These are phyloP conservation scores for Globisporangium splendens DNA, from an alignment of 352 stramenopile species.

Conservation along the genomic window DNA sequence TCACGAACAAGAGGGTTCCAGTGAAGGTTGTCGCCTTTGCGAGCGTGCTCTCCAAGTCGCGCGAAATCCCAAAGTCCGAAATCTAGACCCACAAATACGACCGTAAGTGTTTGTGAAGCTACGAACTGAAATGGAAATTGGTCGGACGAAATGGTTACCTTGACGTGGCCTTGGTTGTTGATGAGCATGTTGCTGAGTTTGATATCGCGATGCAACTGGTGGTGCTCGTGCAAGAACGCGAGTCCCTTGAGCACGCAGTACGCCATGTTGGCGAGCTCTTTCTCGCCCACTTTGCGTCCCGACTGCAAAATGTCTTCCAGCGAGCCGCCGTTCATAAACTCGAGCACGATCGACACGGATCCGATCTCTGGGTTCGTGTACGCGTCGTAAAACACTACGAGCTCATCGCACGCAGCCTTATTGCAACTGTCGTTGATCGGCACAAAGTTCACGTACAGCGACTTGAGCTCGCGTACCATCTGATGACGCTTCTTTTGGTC, in stretches of 20 bases:
- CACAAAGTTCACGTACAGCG: conserved; percentile 78
- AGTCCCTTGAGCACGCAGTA: conserved; percentile 79
- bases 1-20: conserved; percentile 81
- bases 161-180: conserved; percentile 74
- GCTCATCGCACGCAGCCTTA: conserved; percentile 64
- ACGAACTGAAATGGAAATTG: too few relatives aligned
- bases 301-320: conserved; percentile 75
- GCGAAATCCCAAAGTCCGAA: conserved; percentile 83
- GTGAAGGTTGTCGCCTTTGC: conserved; percentile 89
- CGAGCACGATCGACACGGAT: conserved; percentile 90
- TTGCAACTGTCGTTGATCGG: conserved; percentile 42
- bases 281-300: conserved; percentile 46
- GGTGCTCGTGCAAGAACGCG: conserved; percentile 84
- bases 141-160: conserved; percentile 23
- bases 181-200: conserved; percentile 95
- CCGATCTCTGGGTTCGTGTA: conserved; percentile 87
- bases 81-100: conserved; percentile 29
- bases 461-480: conserved; percentile 87
- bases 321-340: conserved; percentile 93
- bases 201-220: conserved; percentile 93
- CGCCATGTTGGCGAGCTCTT: conserved; percentile 78
- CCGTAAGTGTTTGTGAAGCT: too few relatives aligned
- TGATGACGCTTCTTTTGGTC: conserved; percentile 87
- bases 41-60: conserved; percentile 79
- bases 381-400: conserved; percentile 91